phyloP scores from a whole-genome alignment of 2,329 filamentous ascomycete genomes.

The Thielaviopsis punctulata region DNA sequence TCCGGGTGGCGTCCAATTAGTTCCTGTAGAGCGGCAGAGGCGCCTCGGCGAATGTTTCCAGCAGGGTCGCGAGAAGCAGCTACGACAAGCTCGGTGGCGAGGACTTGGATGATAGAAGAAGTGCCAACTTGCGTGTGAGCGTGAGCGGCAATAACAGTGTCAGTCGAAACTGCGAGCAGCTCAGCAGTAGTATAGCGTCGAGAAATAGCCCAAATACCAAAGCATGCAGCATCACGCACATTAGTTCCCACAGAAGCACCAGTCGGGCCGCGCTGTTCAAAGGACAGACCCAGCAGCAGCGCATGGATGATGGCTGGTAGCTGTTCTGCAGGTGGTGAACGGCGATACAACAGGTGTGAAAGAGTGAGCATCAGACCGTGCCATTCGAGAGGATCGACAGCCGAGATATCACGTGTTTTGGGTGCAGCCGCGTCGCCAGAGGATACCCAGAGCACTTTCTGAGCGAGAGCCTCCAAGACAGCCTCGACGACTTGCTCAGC shows the following conservation, averaged over 20 bases:
- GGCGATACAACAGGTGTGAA: slow-evolving; percentile 69
- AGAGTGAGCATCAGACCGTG: slow-evolving; percentile 82
- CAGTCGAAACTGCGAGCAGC: slow-evolving; percentile 43
- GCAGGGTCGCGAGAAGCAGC: slow-evolving; percentile 75
- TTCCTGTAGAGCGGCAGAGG: slow-evolving; percentile 87
- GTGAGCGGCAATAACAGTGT: slow-evolving; percentile 26
- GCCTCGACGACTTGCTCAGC: slow-evolving; percentile 75
- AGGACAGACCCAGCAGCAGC: slow-evolving; percentile 62
- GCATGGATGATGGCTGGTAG: slow-evolving; percentile 60
- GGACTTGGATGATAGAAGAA: slow-evolving; percentile 48
- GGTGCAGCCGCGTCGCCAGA: slow-evolving; percentile 19
- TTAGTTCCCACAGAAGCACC: slow-evolving; percentile 78
- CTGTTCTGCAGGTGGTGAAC: slow-evolving; percentile 54
- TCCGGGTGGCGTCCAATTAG: slow-evolving; percentile 85
- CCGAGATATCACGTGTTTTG: slow-evolving; percentile 43
- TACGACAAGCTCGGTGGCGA: slow-evolving; percentile 67
- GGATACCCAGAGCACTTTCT: slow-evolving; percentile 35
- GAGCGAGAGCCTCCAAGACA: slow-evolving; percentile 52
- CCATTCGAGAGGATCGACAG: slow-evolving; percentile 72
- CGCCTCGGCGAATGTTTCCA: slow-evolving; percentile 82
- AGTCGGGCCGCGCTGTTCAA: slow-evolving; percentile 73
- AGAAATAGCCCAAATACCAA: slow-evolving; percentile 85
- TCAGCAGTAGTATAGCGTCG: slow-evolving; percentile 72
- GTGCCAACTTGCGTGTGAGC: slow-evolving; percentile 18
- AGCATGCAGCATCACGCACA: slow-evolving; percentile 87